These are phyloP conservation scores for Sporothrix curviconia DNA, from an alignment of 2,329 filamentous ascomycete genomes.

Conservation along the genomic window DNA sequence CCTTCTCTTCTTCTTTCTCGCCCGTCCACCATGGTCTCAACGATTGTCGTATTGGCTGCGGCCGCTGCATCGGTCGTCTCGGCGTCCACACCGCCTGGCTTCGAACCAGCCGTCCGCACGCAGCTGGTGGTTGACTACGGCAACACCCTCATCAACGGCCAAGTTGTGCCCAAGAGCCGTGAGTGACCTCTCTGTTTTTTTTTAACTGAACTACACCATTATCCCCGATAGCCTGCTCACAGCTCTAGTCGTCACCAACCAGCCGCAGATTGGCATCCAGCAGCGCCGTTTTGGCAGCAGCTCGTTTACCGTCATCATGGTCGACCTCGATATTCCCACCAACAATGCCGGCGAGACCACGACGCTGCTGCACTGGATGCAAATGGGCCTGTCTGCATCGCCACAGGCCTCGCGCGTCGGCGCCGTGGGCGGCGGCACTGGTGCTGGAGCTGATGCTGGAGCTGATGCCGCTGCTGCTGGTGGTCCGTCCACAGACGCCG, in stretches of 20 bases:
- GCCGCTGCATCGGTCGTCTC: slow-evolving; percentile 20
- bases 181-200: slow-evolving; percentile 13
- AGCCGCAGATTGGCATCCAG: slow-evolving; percentile 24
- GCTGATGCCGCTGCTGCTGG: too few relatives aligned
- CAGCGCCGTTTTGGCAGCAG: slow-evolving; percentile 33
- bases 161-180: slow-evolving; percentile 33
- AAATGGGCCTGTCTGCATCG: slow-evolving; percentile 31
- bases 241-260: slow-evolving; percentile 4
- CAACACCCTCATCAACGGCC: slow-evolving; percentile 32
- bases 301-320: slow-evolving; percentile 37
- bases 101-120: slow-evolving; percentile 32
- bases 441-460: too few relatives aligned
- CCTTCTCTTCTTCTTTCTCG: background rate
- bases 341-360: slow-evolving; percentile 29
- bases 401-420: slow-evolving; percentile 20
- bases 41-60: slow-evolving; percentile 23
- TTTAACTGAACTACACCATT: background rate
- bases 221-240: background rate
- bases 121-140: slow-evolving; percentile 36
- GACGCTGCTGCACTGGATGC: slow-evolving; percentile 39
- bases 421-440: slow-evolving; percentile 22
- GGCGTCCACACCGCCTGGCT: slow-evolving; percentile 36
- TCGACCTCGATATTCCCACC: slow-evolving; percentile 43
- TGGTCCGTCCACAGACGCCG: background rate
- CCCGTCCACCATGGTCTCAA: slow-evolving; percentile 17